phyloP scores from a whole-genome alignment of 2,329 filamentous ascomycete species.

The Fusarium subglutinans region DNA sequence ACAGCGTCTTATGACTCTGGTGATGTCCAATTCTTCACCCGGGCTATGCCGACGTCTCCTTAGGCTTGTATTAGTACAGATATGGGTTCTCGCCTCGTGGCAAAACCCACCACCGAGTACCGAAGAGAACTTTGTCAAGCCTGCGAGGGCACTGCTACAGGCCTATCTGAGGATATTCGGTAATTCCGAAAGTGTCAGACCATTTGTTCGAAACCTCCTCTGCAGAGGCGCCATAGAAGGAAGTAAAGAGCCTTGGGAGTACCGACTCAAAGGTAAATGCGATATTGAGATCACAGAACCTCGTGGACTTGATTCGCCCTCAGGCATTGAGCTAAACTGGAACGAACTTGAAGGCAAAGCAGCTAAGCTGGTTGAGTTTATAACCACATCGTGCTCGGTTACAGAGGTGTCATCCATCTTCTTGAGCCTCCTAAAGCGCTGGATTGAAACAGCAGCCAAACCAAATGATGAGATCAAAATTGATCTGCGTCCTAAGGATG shows the following conservation, averaged over 20 bases:
- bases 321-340: slow-evolving; percentile 49
- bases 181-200: slow-evolving; percentile 57
- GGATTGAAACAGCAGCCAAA: slow-evolving; percentile 55
- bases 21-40: slow-evolving; percentile 72
- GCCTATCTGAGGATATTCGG: slow-evolving; percentile 68
- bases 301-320: slow-evolving; percentile 24
- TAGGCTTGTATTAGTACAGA: slow-evolving; percentile 64
- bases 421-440: slow-evolving; percentile 65
- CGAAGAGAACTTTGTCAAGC: slow-evolving; percentile 53
- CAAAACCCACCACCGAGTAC: slow-evolving; percentile 45
- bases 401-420: slow-evolving; percentile 70
- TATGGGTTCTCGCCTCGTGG: slow-evolving; percentile 72
- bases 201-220: slow-evolving; percentile 63
- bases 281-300: slow-evolving; percentile 61
- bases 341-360: slow-evolving; percentile 59
- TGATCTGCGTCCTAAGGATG: slow-evolving; percentile 44
- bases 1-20: slow-evolving; percentile 62
- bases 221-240: slow-evolving; percentile 58
- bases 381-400: slow-evolving; percentile 61
- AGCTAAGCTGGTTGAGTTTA: slow-evolving; percentile 57
- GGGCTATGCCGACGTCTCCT: slow-evolving; percentile 71
- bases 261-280: slow-evolving; percentile 54
- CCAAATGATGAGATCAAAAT: slow-evolving; percentile 42
- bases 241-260: slow-evolving; percentile 60
- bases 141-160: slow-evolving; percentile 61